Percentiles rank a stretch among this genome's conserved stretches.
These are phyloP conservation scores for Neodidymelliopsis sp. DNA, from an alignment of 2,329 filamentous ascomycete genomes.

Conservation along the genomic window DNA sequence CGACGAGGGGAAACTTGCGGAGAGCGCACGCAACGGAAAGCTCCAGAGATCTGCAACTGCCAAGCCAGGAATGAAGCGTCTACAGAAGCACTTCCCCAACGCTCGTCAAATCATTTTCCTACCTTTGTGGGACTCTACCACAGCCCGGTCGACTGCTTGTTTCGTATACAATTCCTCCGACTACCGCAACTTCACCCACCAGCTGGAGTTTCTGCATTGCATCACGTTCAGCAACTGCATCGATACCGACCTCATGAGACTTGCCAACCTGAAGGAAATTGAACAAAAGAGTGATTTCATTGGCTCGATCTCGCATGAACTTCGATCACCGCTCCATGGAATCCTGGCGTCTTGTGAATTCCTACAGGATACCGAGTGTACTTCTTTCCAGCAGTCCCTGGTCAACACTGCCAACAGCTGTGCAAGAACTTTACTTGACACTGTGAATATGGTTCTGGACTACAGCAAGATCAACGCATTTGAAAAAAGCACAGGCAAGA, in stretches of 20 bases:
- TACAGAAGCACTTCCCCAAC: constrained; percentile 10
- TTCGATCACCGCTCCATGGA: constrained; percentile 53
- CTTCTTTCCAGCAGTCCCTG: constrained; percentile 50
- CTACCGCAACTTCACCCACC: constrained; percentile 22
- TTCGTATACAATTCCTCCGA: constrained; percentile 41
- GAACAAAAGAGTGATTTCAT: constrained; percentile 60
- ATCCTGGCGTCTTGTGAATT: constrained; percentile 55
- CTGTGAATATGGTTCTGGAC: constrained; percentile 35
- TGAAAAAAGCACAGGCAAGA: constrained; percentile 49
- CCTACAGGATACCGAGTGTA: constrained; percentile 51
- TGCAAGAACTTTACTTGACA: constrained; percentile 58
- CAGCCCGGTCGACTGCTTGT: constrained; percentile 23
- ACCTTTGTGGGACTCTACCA: constrained; percentile 36
- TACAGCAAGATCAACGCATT: constrained; percentile 29
- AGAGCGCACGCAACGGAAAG: too few relatives aligned
- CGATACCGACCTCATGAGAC: constrained; percentile 51
- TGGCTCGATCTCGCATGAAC: constrained; percentile 59
- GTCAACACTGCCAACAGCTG: constrained; percentile 58
- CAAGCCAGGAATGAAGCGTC: neutral
- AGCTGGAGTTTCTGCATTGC: constrained; percentile 14
- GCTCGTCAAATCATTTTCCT: constrained; percentile 24
- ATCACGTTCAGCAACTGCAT: constrained; percentile 30
- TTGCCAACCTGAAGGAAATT: constrained; percentile 42
- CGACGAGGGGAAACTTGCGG: neutral
- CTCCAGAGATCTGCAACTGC: too few relatives aligned